A percentile compares a stretch with the other conserved stretches of the same genome.
phyloP scores from a whole-genome alignment of 2,329 filamentous ascomycete species.

The Microcera coccophila region DNA sequence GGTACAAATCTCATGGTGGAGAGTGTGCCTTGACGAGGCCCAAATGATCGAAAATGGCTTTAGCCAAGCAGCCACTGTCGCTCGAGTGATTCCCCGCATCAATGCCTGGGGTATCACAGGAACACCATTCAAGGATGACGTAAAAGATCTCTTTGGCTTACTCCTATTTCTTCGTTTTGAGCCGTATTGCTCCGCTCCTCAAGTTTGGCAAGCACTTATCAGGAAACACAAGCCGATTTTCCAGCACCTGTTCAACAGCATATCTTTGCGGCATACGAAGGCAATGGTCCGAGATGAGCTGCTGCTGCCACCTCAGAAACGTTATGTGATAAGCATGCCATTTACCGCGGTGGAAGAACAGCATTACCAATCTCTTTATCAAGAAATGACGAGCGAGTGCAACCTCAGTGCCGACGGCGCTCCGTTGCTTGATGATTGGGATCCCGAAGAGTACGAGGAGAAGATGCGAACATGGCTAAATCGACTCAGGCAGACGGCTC shows the following conservation, averaged over 20 bases:
- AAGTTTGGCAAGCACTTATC: slow-evolving; percentile 66
- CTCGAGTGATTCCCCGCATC: slow-evolving; percentile 71
- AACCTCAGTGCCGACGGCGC: slow-evolving; percentile 61
- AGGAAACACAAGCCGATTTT: slow-evolving; percentile 61
- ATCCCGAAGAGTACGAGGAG: slow-evolving; percentile 60
- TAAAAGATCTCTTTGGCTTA: slow-evolving; percentile 74
- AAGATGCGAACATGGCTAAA: slow-evolving; percentile 77
- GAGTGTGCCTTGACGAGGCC: slow-evolving; percentile 72
- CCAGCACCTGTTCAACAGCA: slow-evolving; percentile 61
- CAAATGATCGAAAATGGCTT: slow-evolving; percentile 93
- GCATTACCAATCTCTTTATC: slow-evolving; percentile 73
- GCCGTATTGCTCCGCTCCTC: slow-evolving; percentile 63
- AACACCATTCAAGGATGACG: slow-evolving; percentile 78
- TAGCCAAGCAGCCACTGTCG: slow-evolving; percentile 76
- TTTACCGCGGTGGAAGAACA: slow-evolving; percentile 90
- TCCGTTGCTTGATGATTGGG: slow-evolving; percentile 60
- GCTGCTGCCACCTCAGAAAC: slow-evolving; percentile 73
- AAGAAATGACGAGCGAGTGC: slow-evolving; percentile 68
- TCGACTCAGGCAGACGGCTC: slow-evolving; percentile 72
- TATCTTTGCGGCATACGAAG: slow-evolving; percentile 85
- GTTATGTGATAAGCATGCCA: slow-evolving; percentile 82
- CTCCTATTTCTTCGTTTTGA: slow-evolving; percentile 76
- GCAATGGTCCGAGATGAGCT: slow-evolving; percentile 74
- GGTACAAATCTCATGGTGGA: slow-evolving; percentile 81
- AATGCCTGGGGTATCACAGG: slow-evolving; percentile 90